Base-by-base conservation (phyloP, 352 stramenopile species). In the Pythium grandisporangium region DNA sequence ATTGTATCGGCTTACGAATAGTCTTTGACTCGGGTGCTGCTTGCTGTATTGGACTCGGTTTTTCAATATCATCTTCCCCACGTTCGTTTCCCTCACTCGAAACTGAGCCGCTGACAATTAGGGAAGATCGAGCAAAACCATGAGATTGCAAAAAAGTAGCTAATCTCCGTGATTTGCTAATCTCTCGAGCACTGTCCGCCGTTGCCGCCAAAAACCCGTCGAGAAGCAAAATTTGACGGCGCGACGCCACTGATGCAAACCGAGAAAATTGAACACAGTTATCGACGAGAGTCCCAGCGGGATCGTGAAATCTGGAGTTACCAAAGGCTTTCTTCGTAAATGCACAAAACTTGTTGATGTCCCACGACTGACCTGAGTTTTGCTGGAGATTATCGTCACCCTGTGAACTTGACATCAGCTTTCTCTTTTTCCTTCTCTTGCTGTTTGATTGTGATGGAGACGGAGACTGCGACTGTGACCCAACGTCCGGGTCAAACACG, bases 181-280 rank as follows among this genome's bases (percentile, higher is more conserved):
- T 12, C 12, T 24, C 17, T 27, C 43, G 52, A 32, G 48, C 58
- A 33, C 42, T 36, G 5, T 52, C 43, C 6, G 37, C 35, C 14
- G 59, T 36, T 13, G 30, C 43, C 1, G 30, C 30, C 17, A 57
- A 35, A 24, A 66, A 66, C 5, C 52, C 52, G 16, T 41, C 21
- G 0, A 44, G 42, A 11, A 44, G 32, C 1, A 66, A 24, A 20
- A 36, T 10, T 11, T 38, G 42, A 6, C 48, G 32, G 6, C 37
- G n/a, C 5, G 39, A 35, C 4, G 17, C 5, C 11, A 27, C 14
- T 7, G 34, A 14, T 3, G 57, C 47, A 35, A 59, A 62, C 12
- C 42, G 23, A 12, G 74, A 83, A 46, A 91, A 91, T n/a, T 68
- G 34, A 26, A 89, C 54, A 41, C 70, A 88, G 50, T 66, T 55